These are phyloP conservation scores for Trifolium subterraneum DNA, from an alignment of 306 rosid genomes.

Conservation along the genomic window DNA sequence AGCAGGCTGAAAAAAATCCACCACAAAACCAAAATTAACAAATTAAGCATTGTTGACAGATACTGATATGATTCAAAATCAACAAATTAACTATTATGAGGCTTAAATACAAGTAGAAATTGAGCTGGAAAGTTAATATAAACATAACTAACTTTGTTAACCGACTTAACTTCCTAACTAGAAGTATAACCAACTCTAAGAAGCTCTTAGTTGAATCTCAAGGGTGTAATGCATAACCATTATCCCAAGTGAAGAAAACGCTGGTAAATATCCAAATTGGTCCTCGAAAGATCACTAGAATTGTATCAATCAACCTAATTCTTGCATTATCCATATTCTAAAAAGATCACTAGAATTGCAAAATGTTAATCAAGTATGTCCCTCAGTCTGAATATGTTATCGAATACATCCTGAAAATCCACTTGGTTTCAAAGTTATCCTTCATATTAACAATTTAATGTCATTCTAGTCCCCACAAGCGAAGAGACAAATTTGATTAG, in stretches of 20 bases:
- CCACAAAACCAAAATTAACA: constrained; percentile 9
- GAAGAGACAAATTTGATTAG: neutral
- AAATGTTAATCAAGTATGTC: neutral
- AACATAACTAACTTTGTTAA: too few species aligned
- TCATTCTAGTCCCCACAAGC: neutral
- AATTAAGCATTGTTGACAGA: neutral
- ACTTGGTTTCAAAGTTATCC: too few species aligned
- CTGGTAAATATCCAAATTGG: neutral
- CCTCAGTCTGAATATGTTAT: too few species aligned
- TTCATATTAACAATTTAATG: neutral
- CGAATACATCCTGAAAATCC: too few species aligned
- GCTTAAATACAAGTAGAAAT: too few species aligned
- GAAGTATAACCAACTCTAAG: too few species aligned
- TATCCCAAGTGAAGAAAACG: constrained; percentile 21
- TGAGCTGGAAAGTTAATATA: too few species aligned
- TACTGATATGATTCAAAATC: neutral
- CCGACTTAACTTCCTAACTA: too few species aligned
- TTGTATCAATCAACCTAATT: neutral
- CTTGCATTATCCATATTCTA: too few species aligned
- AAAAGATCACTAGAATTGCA: neutral
- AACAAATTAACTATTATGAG: too few species aligned
- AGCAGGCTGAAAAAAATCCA: constrained; percentile 57
- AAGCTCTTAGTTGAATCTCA: too few species aligned
- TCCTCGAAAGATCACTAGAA: too few species aligned
- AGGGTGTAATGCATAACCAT: neutral